Conservation (phyloP, 345 rosid species). For the Fremontodendron californicum region DNA sequence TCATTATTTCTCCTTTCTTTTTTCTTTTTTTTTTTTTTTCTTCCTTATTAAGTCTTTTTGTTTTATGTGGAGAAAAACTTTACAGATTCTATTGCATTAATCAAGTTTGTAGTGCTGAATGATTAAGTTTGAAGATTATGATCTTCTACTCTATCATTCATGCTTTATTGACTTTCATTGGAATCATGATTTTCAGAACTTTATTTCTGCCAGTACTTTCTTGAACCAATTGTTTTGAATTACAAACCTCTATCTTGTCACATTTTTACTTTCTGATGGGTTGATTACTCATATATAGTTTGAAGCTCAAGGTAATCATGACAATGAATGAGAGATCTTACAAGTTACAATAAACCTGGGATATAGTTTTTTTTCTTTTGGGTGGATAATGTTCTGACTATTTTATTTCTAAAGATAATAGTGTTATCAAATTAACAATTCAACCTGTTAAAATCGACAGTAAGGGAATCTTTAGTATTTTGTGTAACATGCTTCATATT, state of each 20-base stretch:
- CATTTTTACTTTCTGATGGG: neutral
- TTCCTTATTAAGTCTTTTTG: constrained; percentile 3
- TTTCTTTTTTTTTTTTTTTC: neutral
- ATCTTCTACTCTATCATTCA: neutral
- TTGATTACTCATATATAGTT: neutral
- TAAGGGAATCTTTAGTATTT: neutral
- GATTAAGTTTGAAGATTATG: neutral
- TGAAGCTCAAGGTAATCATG: neutral
- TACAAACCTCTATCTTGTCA: neutral
- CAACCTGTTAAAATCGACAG: too few relatives aligned
- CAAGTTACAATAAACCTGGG: neutral
- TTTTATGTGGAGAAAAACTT: neutral
- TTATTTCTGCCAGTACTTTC: neutral
- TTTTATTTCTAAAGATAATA: too few relatives aligned
- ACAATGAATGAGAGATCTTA: constrained; percentile 5
- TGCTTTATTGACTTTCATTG: neutral
- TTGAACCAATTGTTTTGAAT: neutral
- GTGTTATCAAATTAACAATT: neutral
- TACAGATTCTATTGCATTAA: neutral
- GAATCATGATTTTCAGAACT: neutral
- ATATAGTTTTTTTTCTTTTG: neutral
- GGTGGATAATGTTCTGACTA: neutral
- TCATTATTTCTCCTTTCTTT: neutral
- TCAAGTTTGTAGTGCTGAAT: neutral
- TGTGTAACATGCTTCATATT: neutral